A percentile compares a stretch with the other conserved stretches of the same genome.
Evolutionary conservation across 2,329 filamentous ascomycete genomes (phyloP).

Genomic region (Calonectria pteridis): DNA sequence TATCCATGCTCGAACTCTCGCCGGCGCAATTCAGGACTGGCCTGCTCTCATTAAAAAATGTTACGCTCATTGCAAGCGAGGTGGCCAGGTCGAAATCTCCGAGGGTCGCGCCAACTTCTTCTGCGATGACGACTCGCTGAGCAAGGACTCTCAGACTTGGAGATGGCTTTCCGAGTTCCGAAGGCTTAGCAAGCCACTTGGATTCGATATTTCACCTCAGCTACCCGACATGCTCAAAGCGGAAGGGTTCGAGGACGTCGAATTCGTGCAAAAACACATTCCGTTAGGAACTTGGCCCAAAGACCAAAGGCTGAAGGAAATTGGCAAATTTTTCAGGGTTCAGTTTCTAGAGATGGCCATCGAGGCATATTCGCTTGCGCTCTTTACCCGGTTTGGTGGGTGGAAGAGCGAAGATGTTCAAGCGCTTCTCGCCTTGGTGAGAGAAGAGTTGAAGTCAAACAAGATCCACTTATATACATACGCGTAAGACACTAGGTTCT

Average conservation of each 20-base stretch:
- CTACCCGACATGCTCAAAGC: slow-evolving; percentile 33
- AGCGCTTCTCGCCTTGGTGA: slow-evolving; percentile 40
- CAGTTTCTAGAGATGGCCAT: slow-evolving; percentile 39
- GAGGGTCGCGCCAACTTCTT: slow-evolving; percentile 40
- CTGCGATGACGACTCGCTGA: slow-evolving; percentile 40
- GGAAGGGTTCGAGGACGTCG: slow-evolving; percentile 48
- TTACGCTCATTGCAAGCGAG: slow-evolving; percentile 33
- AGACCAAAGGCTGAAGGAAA: slow-evolving; percentile 54
- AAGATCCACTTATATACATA: slow-evolving; percentile 43
- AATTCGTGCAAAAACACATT: slow-evolving; percentile 45
- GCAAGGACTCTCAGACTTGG: slow-evolving; percentile 33
- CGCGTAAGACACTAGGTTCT: slow-evolving; percentile 26
- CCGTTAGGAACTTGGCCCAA: slow-evolving; percentile 58
- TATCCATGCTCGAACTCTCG: slow-evolving; percentile 45
- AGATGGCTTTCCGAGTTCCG: slow-evolving; percentile 41
- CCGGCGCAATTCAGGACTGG: slow-evolving; percentile 47
- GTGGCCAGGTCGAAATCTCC: slow-evolving; percentile 30
- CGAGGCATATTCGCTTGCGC: slow-evolving; percentile 37
- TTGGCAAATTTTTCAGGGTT: slow-evolving; percentile 36
- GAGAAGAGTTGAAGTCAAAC: slow-evolving; percentile 41
- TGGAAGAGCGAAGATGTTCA: slow-evolving; percentile 41
- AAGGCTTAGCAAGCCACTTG: slow-evolving; percentile 32
- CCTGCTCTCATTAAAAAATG: slow-evolving; percentile 33
- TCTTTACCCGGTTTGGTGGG: slow-evolving; percentile 40
- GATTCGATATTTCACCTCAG: slow-evolving; percentile 37